Evolutionary conservation across 139 green algal species (phyloP).

Genomic region (Mychonastes homosphaera): DNA sequence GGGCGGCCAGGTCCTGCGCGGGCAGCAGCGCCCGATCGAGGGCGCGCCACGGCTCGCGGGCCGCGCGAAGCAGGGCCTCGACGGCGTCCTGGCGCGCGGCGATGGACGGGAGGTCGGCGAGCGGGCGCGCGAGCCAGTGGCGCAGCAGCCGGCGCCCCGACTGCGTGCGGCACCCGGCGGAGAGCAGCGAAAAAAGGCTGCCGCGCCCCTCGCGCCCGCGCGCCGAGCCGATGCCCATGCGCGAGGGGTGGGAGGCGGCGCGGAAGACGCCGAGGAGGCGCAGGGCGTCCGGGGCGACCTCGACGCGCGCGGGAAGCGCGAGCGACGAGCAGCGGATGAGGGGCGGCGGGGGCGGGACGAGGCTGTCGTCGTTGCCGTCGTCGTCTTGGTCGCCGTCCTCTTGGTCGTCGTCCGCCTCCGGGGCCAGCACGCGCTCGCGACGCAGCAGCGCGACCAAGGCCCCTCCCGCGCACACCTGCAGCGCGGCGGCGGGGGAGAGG

Average conservation of each 20-base stretch:
- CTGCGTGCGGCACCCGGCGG: slow-evolving; percentile 45
- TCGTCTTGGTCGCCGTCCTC: background rate
- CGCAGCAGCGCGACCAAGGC: background rate
- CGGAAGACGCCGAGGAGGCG: slow-evolving; percentile 59
- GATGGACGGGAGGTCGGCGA: slow-evolving; percentile 58
- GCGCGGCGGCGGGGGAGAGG: too few relatives aligned
- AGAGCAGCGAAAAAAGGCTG: slow-evolving; percentile 63
- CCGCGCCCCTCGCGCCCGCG: slow-evolving; percentile 92
- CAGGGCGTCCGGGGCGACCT: slow-evolving; percentile 43
- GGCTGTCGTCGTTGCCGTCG: background rate
- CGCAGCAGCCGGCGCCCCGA: slow-evolving; percentile 37
- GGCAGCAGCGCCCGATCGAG: background rate
- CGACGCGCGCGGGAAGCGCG: slow-evolving; percentile 33
- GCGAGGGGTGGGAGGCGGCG: slow-evolving; percentile 64
- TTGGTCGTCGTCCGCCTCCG: background rate
- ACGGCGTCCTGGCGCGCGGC: slow-evolving; percentile 47
- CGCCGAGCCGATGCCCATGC: slow-evolving; percentile 74
- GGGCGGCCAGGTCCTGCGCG: slow-evolving; percentile 39
- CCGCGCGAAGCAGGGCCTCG: slow-evolving; percentile 29
- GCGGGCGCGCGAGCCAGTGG: slow-evolving; percentile 70
- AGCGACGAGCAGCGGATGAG: background rate
- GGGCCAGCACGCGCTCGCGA: background rate
- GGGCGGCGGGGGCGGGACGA: background rate
- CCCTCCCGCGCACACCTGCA: background rate
- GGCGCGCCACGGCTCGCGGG: background rate